These are phyloP conservation scores for Gaertneriomyces sp. DNA, from an alignment of 192 early-diverging fungal species.

Conservation along the genomic window DNA sequence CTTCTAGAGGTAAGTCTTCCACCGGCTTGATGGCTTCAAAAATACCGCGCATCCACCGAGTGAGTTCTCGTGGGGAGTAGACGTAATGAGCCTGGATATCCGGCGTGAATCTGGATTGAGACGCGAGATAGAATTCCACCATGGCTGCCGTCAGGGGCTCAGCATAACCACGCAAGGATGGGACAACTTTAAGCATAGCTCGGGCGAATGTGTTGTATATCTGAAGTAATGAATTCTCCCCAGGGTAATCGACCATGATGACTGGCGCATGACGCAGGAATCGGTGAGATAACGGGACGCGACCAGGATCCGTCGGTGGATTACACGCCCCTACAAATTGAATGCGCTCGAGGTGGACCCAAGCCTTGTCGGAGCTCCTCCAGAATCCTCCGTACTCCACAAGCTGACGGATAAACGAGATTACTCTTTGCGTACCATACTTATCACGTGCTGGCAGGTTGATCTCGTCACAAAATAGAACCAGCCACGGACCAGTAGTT, in stretches of 20 bases:
- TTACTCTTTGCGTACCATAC: constrained; percentile 97
- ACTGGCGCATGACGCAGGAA: constrained; percentile 97
- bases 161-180: constrained; percentile 82
- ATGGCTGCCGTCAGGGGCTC: constrained; percentile 90
- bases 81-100: constrained; percentile 99
- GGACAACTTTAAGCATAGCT: constrained; percentile 91
- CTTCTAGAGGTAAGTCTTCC: constrained; percentile 72
- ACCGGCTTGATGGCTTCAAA: constrained; percentile 87
- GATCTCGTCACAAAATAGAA: constrained; percentile 99
- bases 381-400: constrained; percentile 97
- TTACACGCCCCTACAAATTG: constrained; percentile 99
- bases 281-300: constrained; percentile 89
- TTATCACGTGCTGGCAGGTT: constrained; percentile 95
- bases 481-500: constrained; percentile 86
- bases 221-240: constrained; percentile 82
- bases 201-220: constrained; percentile 94
- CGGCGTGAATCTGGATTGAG: constrained; percentile 89
- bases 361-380: constrained; percentile 84
- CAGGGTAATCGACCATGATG: constrained; percentile 98
- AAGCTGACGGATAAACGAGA: constrained; percentile 91
- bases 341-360: constrained; percentile 94
- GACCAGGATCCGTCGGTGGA: constrained; percentile 98
- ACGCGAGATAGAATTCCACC: constrained; percentile 92
- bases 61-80: constrained; percentile 98
- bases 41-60: constrained; percentile 97